Evolutionary conservation across 306 rosid species (phyloP).

Genomic region (Fragaria vesca): DNA sequence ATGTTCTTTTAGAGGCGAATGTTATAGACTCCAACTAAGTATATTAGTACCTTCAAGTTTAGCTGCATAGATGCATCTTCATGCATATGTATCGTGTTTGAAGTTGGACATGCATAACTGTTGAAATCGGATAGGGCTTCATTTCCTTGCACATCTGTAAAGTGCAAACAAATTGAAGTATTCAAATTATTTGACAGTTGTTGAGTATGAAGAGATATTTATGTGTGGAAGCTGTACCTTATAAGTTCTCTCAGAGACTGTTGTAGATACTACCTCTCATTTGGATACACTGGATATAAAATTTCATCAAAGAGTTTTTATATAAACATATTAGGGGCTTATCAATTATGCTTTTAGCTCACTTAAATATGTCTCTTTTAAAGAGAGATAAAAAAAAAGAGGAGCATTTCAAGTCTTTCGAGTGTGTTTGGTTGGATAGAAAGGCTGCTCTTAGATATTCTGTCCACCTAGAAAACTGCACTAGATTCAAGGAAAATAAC

Average conservation of each 20-base stretch:
- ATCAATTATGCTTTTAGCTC: neutral
- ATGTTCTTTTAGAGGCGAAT: neutral
- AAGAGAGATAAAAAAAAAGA: neutral
- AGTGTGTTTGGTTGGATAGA: neutral
- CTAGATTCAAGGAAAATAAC: neutral
- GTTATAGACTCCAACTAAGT: neutral
- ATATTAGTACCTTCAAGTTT: neutral
- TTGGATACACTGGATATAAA: neutral
- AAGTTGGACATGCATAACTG: neutral
- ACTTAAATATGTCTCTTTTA: neutral
- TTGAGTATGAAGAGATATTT: neutral
- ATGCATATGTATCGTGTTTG: neutral
- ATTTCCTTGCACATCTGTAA: neutral
- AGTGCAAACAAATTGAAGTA: neutral
- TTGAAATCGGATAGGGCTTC: neutral
- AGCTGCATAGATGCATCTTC: neutral
- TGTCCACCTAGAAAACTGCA: neutral
- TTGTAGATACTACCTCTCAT: neutral
- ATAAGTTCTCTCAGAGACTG: neutral
- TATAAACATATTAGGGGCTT: neutral
- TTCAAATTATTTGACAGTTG: neutral
- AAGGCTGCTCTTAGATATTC: neutral
- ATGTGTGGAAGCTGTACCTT: neutral
- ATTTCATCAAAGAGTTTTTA: neutral
- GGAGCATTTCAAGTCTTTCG: neutral